Base-by-base conservation (phyloP, 441 rosid genomes). In the Adansonia gregorii region DNA sequence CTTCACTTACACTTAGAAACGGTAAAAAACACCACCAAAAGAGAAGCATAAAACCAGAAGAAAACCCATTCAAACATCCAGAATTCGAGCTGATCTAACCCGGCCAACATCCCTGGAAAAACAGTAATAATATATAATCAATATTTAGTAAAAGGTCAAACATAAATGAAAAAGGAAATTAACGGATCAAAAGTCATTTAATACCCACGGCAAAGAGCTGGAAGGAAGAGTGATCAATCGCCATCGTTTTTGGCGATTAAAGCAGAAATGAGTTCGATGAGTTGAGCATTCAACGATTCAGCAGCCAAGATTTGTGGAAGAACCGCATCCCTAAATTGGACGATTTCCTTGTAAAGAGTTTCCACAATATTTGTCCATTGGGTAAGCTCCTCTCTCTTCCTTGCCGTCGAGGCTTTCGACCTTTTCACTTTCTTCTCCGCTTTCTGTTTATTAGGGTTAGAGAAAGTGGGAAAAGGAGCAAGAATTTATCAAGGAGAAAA, bases 261-360 rank as follows among this genome's bases (percentile, higher is more conserved):
- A 19, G 60, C 11, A 55, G 60, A 55, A 55, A n/a, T 19, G 3
- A 55, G 60, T 7, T 55, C 60, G n/a, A 15, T 2, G 22, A 55
- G 20, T n/a, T 55, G 60, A 55, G 60, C 60, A 55, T 55, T 17
- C 24, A n/a, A 55, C 10, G 22, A 55, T 8, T 55, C 9, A 14
- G 56, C 56, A 55, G 60, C 24, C 60, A 55, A 55, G 60, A n/a
- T 17, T 5, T 4, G 22, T 17, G 22, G 60, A 5, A 6, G 24
- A 55, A 55, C 22, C 19, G 22, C 60, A n/a, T 17, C 60, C 60
- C 60, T 55, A n/a, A n/a, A n/a, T 55, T 55, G 60, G 60, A 55
- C 10, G 60, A 55, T 55, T n/a, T 4, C 60, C 24, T 55, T 3
- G 60, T 55, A 55, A 55, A 9, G 0, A n/a, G 5, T 55, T 1